phyloP scores from a whole-genome alignment of 495 filamentous ascomycete genomes.

The Xylaria nigripes region DNA sequence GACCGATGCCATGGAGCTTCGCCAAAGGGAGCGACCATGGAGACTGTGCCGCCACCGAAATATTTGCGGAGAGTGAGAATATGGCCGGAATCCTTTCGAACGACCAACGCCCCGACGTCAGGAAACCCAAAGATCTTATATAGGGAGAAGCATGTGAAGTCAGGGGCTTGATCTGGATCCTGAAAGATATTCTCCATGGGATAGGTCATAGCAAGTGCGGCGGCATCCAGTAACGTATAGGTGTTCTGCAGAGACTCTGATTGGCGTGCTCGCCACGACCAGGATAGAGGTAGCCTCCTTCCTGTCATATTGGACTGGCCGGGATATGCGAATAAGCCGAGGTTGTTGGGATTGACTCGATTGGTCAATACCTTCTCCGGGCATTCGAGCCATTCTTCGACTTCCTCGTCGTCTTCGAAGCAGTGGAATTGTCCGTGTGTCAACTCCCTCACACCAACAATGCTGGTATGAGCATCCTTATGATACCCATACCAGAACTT shows the following conservation, averaged over 20 bases:
- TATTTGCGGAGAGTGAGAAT: slow-evolving; percentile 57
- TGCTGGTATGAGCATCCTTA: slow-evolving; percentile 62
- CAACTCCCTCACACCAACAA: slow-evolving; percentile 62
- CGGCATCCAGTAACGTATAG: slow-evolving; percentile 65
- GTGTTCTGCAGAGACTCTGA: slow-evolving; percentile 38
- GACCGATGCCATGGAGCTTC: slow-evolving; percentile 54
- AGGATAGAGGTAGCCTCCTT: slow-evolving; percentile 53
- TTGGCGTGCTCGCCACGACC: slow-evolving; percentile 47
- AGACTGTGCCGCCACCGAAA: slow-evolving; percentile 73
- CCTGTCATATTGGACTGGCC: slow-evolving; percentile 78
- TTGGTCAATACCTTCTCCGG: slow-evolving; percentile 20
- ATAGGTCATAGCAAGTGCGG: slow-evolving; percentile 60
- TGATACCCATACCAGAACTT: slow-evolving; percentile 70
- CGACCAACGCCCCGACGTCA: slow-evolving; percentile 62
- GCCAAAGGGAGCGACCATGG: slow-evolving; percentile 52
- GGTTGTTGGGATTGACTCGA: slow-evolving; percentile 16
- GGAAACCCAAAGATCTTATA: slow-evolving; percentile 84
- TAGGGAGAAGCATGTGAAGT: slow-evolving; percentile 64
- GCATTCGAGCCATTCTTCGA: slow-evolving; percentile 53
- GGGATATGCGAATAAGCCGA: slow-evolving; percentile 66
- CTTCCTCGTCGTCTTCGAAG: slow-evolving; percentile 56
- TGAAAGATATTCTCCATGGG: slow-evolving; percentile 50
- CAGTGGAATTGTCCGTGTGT: slow-evolving; percentile 48
- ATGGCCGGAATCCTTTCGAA: slow-evolving; percentile 54
- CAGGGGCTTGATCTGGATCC: slow-evolving; percentile 52